A percentile compares a stretch with the other conserved stretches of the same genome.
phyloP scores from a whole-genome alignment of 2,329 filamentous ascomycete genomes.

The Pseudopithomyces chartarum region DNA sequence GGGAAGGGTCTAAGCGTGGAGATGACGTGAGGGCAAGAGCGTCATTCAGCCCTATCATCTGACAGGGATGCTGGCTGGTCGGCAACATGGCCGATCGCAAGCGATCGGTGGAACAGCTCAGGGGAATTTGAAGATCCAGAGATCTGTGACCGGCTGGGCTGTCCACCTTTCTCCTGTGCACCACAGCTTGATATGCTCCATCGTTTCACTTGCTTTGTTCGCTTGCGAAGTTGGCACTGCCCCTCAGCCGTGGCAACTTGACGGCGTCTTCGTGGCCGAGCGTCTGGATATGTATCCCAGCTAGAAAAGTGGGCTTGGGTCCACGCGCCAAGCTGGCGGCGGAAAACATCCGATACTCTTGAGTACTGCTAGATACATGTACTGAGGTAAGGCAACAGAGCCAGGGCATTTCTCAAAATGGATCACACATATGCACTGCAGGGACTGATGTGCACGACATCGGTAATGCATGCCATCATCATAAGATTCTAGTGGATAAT shows the following conservation, averaged over 20 bases:
- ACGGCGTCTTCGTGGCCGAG: too few relatives aligned
- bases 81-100: neutral
- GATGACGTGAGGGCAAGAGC: neutral
- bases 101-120: constrained; percentile 3
- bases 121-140: neutral
- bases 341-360: too few relatives aligned
- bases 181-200: too few relatives aligned
- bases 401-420: neutral
- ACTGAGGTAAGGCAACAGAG: neutral
- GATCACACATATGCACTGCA: neutral
- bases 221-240: too few relatives aligned
- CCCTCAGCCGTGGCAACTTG: too few relatives aligned
- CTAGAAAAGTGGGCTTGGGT: too few relatives aligned
- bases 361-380: too few relatives aligned
- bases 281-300: too few relatives aligned
- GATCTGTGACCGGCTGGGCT: neutral
- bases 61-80: constrained; percentile 1
- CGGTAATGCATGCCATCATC: neutral
- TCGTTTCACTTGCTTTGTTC: too few relatives aligned
- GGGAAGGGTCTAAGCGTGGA: neutral
- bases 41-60: constrained; percentile 2
- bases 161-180: too few relatives aligned
- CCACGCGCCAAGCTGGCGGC: too few relatives aligned
- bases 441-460: neutral
- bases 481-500: neutral